Base-by-base conservation (phyloP, 208 protist genomes). In the Jaenimonas drosophilae region DNA sequence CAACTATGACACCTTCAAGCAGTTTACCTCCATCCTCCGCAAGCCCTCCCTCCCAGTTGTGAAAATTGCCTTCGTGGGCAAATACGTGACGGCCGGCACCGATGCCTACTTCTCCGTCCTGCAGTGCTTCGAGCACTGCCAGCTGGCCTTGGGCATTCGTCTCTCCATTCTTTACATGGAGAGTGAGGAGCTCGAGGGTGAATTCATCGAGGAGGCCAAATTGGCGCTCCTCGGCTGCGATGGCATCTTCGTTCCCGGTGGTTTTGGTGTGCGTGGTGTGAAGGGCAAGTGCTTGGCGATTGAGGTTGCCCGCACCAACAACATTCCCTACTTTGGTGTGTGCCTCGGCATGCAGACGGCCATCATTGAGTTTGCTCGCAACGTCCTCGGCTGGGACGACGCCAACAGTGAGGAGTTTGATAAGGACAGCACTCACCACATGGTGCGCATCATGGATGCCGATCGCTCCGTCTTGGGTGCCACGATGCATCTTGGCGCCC, bases 331-430 rank as follows among this genome's bases (percentile, higher is more conserved):
- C 68, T 89, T 99, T 33, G 97, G 97, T 37, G 97, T 99, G 29
- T 99, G 98, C 76, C 89, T 99, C 12, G 98, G 98, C 31, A 97
- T 99, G 89, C 98, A 99, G 76, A 69, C 97, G 2, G 87, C 74
- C 25, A 68, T 98, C 6, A 94, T 98, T 45, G 96, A 98, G 63
- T 93, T 88, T 51, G 88, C 94, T 9, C 87, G 96, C 54, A 89
- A 96, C 57, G 78, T 98, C 5, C 52, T 98, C 5, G 83, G 87
- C 28, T 88, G 88, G 69, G 29, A 49, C 12, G 89, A 92, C 42
- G 96, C 96, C 21, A 97, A 91, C 60, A 97, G 89, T 49, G 80
- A 91, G 41, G 96, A 99, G 71, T 98, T 99, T 59, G 74, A 97
- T 71, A 17, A 53, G 9, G 23, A 41, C 11, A 83, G 60, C 37